Percentiles rank a stretch among this genome's conserved stretches.
These are phyloP conservation scores for Diddensiella transvaalensis DNA, from an alignment of 805 yeast genomes.

Conservation along the genomic window DNA sequence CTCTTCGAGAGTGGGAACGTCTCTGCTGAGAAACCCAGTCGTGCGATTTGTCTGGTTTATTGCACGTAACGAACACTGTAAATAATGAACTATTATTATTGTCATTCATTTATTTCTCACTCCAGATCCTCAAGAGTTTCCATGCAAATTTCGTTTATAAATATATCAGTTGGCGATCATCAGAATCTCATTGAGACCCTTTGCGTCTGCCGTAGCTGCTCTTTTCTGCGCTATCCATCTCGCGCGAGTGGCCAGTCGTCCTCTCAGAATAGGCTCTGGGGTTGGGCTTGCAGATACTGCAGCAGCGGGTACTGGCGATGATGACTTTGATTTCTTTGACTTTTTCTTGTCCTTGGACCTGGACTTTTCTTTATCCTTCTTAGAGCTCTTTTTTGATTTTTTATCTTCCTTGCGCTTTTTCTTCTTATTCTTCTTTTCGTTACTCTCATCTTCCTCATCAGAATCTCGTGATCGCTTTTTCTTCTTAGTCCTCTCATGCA, in stretches of 20 bases:
- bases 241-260: conserved; percentile 51
- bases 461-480: conserved; percentile 30
- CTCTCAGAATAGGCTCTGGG: conserved; percentile 1
- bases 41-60: no score
- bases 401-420: conserved; percentile 33
- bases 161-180: conserved; percentile 61
- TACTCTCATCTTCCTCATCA: conserved; percentile 30
- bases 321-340: conserved; percentile 29
- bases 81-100: no score
- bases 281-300: conserved; percentile 20
- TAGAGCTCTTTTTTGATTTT: conserved; percentile 28
- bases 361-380: conserved; percentile 30
- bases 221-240: conserved; percentile 87
- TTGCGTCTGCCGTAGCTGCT: conserved; percentile 85
- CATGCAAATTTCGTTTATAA: no score
- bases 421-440: conserved; percentile 29
- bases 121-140: no score
- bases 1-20: no score
- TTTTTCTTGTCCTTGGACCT: conserved; percentile 27
- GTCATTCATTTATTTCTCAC: no score
- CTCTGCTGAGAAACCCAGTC: no score
- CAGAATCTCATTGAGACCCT: conserved; percentile 87
- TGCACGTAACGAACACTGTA: no score
- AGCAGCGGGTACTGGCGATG: no score
- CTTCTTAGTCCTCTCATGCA: conserved; percentile 27